phyloP scores from a whole-genome alignment of 805 yeast species.

The Saturnispora mendoncae region DNA sequence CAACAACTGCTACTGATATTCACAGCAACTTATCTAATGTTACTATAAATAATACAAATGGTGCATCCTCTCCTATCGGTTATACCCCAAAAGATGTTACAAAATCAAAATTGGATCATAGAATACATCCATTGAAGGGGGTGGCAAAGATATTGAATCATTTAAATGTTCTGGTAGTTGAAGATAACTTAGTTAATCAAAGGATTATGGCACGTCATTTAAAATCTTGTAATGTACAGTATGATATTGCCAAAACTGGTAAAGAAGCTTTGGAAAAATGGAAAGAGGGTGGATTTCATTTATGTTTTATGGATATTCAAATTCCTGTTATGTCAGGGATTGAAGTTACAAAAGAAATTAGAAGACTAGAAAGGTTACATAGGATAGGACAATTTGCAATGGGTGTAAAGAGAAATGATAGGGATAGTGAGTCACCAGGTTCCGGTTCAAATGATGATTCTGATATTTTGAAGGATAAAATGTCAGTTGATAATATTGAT shows the following conservation, averaged over 20 bases:
- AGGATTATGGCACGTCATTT: constrained; percentile 84
- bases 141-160: constrained; percentile 69
- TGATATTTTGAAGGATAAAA: constrained; percentile 2
- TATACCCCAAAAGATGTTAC: neutral
- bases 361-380: constrained; percentile 73
- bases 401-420: constrained; percentile 12
- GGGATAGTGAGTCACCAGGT: constrained; percentile 11
- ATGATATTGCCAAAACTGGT: constrained; percentile 85
- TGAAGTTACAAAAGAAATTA: constrained; percentile 87
- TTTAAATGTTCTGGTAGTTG: constrained; percentile 86
- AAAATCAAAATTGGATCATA: constrained; percentile 8
- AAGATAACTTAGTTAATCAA: constrained; percentile 91
- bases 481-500: constrained; percentile 16
- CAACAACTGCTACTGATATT: neutral
- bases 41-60: neutral
- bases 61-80: neutral
- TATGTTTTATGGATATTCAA: constrained; percentile 95
- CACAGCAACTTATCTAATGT: neutral
- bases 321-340: constrained; percentile 93
- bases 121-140: constrained; percentile 9
- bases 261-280: constrained; percentile 91
- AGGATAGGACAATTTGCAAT: constrained; percentile 55
- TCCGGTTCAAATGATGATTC: neutral
- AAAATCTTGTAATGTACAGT: constrained; percentile 75
- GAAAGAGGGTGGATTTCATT: constrained; percentile 89